Base-by-base conservation (phyloP, 2,329 filamentous ascomycete species). In the Salinomyces thailandicus region DNA sequence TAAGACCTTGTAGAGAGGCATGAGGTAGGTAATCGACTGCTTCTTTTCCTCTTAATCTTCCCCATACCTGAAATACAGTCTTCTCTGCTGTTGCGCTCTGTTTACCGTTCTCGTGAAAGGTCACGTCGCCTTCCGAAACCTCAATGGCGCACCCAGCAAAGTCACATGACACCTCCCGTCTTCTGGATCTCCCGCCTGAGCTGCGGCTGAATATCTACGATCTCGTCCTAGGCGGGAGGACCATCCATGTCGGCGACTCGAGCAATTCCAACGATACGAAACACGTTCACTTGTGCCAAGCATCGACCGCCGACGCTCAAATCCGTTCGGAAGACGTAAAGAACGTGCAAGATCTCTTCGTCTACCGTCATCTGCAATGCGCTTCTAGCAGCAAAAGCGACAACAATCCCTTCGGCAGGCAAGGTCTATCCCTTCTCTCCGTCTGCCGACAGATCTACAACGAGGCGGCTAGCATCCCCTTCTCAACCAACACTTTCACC, bases 391-490 rank as follows among this genome's bases (percentile, higher is more conserved):
- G 27, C 27, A 15, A 30, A 16, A 8, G 14, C 27, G 11, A 16
- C 11, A 30, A 30, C 27, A 15, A 14, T n/a, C 8, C 27, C 11
- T 30, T 30, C 27, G 27, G 27, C 27, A 12, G 8, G 11, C 27
- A 13, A 9, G 27, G 14, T 14, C 27, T 30, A 9, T 12, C 27
- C 11, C 14, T 30, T 9, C 27, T 30, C 14, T n/a, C 11, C 11
- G 31, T 33, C 3, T 33, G 31, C 14, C 9, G 16, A 12, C 31
- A 33, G 18, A 33, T 33, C 31, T 19, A 33, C 31, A 20, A 19
- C 8, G 31, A 33, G 14, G 31, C 31, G 9, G 31, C 31, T 19
- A 12, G 11, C 15, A 33, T 33, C 15, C 31, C 31, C 19, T 33
- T 33, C 31, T 12, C 14, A 11, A 9, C 11, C 15, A 33, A 33